These are phyloP conservation scores for Haematococcus lacustris DNA, from an alignment of 139 green algal genomes.

Conservation along the genomic window DNA sequence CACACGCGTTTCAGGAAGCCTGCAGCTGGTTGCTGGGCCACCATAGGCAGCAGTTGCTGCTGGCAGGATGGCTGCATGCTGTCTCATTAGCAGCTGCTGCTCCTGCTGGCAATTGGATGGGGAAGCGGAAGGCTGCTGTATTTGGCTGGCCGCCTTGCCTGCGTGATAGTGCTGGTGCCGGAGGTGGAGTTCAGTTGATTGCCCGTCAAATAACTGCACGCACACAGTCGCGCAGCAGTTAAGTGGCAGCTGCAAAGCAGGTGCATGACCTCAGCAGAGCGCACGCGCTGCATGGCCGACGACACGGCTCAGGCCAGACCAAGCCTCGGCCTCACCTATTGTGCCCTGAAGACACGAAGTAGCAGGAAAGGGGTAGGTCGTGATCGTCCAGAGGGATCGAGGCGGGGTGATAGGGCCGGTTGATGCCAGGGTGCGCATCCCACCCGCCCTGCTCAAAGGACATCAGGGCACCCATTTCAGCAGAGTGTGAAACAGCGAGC, in stretches of 20 bases:
- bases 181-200: constrained; percentile 9
- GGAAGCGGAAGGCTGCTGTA: background rate
- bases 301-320: background rate
- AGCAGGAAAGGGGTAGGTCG: background rate
- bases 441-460: no score
- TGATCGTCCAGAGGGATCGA: background rate
- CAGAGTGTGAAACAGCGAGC: no score
- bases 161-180: constrained; percentile 13
- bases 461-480: no score
- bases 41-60: background rate
- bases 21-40: background rate
- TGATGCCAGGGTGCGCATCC: no score
- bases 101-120: background rate
- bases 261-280: background rate
- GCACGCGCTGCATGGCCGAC: background rate
- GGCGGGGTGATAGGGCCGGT: no score
- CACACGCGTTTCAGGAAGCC: background rate
- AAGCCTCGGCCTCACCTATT: constrained; percentile 12
- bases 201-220: constrained; percentile 17
- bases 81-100: background rate
- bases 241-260: background rate
- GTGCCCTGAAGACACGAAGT: constrained; percentile 26
- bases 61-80: background rate
- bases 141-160: background rate
- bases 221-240: background rate